phyloP scores from a whole-genome alignment of 2,329 filamentous ascomycete genomes.

The Trichoderma endophyticum region DNA sequence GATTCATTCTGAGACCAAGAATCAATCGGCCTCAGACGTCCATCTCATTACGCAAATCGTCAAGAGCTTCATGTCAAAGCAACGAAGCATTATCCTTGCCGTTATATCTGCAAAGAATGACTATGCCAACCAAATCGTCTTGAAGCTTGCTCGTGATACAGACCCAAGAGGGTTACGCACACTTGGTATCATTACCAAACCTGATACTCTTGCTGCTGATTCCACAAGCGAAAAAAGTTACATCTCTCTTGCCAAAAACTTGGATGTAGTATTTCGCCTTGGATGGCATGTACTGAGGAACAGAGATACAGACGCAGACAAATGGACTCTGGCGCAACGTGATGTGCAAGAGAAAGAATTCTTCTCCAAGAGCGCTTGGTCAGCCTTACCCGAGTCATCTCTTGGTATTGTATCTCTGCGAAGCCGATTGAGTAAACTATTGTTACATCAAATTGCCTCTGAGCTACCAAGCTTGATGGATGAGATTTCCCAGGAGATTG shows the following conservation, averaged over 20 bases:
- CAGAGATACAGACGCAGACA: slow-evolving; percentile 38
- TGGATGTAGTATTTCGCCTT: slow-evolving; percentile 45
- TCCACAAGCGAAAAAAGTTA: slow-evolving; percentile 41
- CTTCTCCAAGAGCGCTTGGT: slow-evolving; percentile 43
- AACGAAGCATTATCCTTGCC: slow-evolving; percentile 58
- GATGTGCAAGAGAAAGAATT: slow-evolving; percentile 42
- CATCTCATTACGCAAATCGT: slow-evolving; percentile 48
- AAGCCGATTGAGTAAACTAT: slow-evolving; percentile 47
- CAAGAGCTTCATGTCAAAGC: slow-evolving; percentile 53
- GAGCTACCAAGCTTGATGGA: slow-evolving; percentile 45
- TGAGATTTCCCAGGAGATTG: slow-evolving; percentile 40
- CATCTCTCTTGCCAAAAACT: slow-evolving; percentile 43
- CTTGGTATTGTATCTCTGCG: slow-evolving; percentile 50
- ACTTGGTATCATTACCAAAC: slow-evolving; percentile 57
- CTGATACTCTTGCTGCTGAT: slow-evolving; percentile 37
- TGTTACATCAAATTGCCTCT: slow-evolving; percentile 44
- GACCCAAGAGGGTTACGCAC: slow-evolving; percentile 41
- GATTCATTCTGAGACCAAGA: slow-evolving; percentile 46
- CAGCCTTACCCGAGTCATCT: slow-evolving; percentile 29
- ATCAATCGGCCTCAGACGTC: slow-evolving; percentile 45
- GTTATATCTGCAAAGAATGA: slow-evolving; percentile 57
- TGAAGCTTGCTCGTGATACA: slow-evolving; percentile 39
- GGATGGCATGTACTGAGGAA: slow-evolving; percentile 55
- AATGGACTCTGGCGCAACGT: slow-evolving; percentile 32
- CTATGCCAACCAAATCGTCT: slow-evolving; percentile 56